Evolutionary conservation across 495 filamentous ascomycete species (phyloP).

Genomic region (Aspergillus ellipticus): DNA sequence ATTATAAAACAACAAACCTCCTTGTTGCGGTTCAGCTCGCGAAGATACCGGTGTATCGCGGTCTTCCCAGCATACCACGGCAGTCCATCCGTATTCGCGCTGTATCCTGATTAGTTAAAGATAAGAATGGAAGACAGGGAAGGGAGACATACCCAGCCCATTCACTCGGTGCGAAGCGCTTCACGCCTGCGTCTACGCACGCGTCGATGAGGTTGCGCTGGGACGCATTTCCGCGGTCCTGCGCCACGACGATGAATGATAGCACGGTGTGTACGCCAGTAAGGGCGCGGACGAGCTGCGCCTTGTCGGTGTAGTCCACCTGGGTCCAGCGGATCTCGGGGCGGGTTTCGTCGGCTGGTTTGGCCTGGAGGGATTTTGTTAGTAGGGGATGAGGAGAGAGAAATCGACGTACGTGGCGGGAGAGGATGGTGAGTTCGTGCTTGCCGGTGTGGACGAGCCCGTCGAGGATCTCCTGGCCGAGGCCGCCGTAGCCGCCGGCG

Average conservation of each 20-base stretch:
- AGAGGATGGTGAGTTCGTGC: conserved; percentile 49
- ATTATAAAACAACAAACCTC: conserved; percentile 26
- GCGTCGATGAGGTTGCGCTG: conserved; percentile 59
- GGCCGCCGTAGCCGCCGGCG: conserved; percentile 53
- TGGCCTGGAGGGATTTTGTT: background rate
- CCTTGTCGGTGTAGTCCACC: conserved; percentile 43
- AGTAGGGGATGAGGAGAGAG: background rate
- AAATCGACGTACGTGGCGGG: conserved; percentile 37
- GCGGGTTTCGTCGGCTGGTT: background rate
- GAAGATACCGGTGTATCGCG: conserved; percentile 46
- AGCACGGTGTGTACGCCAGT: conserved; percentile 52
- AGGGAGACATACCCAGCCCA: conserved; percentile 19
- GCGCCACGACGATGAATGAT: conserved; percentile 43
- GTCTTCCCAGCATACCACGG: conserved; percentile 49
- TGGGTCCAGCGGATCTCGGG: conserved; percentile 31
- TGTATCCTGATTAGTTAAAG: too few species aligned
- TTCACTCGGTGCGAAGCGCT: conserved; percentile 49
- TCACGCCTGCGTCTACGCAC: conserved; percentile 55
- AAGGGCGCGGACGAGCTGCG: conserved; percentile 32
- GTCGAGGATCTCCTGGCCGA: conserved; percentile 53
- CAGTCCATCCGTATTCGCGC: conserved; percentile 16
- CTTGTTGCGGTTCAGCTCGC: conserved; percentile 46
- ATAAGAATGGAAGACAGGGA: background rate
- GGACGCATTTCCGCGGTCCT: conserved; percentile 29
- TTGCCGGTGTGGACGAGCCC: conserved; percentile 44